Conservation (phyloP, 768 basidiomycete genomes). For the Xerocomellus dryophilus region DNA sequence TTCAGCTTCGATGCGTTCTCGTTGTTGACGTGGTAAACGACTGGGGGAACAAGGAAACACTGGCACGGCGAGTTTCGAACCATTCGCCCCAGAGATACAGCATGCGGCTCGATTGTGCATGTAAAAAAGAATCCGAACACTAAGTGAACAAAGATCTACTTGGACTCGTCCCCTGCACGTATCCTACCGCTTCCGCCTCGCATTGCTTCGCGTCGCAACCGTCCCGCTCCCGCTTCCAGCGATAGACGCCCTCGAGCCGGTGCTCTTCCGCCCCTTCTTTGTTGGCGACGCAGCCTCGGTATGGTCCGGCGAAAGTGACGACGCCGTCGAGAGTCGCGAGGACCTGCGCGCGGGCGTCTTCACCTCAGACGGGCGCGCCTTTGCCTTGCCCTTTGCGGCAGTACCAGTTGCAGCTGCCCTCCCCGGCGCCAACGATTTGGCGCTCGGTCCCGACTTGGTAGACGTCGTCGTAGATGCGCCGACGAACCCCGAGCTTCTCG, state of each 20-base stretch:
- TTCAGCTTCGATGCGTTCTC: not conserved
- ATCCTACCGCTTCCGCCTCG: conserved; percentile 31
- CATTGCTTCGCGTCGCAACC: conserved; percentile 28
- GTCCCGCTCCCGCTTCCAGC: conserved; percentile 10
- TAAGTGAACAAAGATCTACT: conserved; percentile 1
- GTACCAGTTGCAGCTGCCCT: not conserved
- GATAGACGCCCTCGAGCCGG: conserved; percentile 8
- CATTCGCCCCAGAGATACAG: not conserved
- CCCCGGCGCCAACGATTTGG: not conserved
- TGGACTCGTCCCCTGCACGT: not conserved
- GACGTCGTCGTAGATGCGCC: conserved; percentile 7
- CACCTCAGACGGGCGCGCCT: conserved; percentile 16
- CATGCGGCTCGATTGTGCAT: not conserved
- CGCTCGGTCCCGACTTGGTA: conserved; percentile 9
- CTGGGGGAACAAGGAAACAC: not conserved
- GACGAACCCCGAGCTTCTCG: conserved; percentile 14
- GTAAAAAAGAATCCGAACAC: not conserved
- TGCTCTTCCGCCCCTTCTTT: conserved; percentile 23
- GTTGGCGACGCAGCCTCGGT: conserved; percentile 25
- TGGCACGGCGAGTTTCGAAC: not conserved
- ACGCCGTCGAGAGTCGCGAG: conserved; percentile 37
- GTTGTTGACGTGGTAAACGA: not conserved
- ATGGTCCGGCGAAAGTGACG: conserved; percentile 34
- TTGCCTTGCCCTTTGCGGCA: conserved; percentile 17
- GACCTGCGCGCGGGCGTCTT: conserved; percentile 36